Base-by-base conservation (phyloP, 208 protist species). In the Wallacemonas sp. region DNA sequence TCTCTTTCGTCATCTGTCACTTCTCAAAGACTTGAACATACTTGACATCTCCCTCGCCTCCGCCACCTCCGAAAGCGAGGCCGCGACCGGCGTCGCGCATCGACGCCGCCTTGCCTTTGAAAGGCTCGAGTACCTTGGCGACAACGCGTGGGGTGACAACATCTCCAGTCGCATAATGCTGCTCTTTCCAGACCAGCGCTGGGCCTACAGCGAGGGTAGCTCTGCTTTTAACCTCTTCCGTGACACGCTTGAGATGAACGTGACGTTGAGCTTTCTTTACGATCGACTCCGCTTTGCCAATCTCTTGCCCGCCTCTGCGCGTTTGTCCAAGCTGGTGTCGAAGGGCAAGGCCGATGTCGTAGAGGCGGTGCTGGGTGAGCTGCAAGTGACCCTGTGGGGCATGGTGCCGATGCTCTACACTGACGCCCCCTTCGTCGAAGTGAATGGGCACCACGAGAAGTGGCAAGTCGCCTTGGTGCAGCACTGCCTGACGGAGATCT, bases 401-500 rank as follows among this genome's bases (percentile, higher is more conserved):
- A 71, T 84, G 17, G 78, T 77, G 55, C 90, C 90, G 17, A 61
- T 82, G 65, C 45, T 93, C 4, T 74, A 88, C 53, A 83, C 90
- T 62, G 73, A 78, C 24, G 69, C 73, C n/a, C 75, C 73, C 11
- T 88, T 80, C 67, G 80, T 93, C 19, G 89, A 91, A 51, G 68
- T 86, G 26, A 92, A 95, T 54, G 82, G 75, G 11, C 38, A 72
- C 0, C 58, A 75, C 8, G 81, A 93, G 72, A 69, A 63, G 26
- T 73, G 75, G 54, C 62, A 91, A 14, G 68, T 78, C 4, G 76
- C 75, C 14, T 24, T 95, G 4, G 64, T 88, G 22, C 72, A 93
- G 45, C 90, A 95, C 77, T 95, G 90, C 62, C 69, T 93, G 15
- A 88, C 80, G n/a, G 90, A 95, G 71, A 73, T 95, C 22, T 93